These are phyloP conservation scores for Microdochium paspali DNA, from an alignment of 2,329 filamentous ascomycete species.

Conservation along the genomic window DNA sequence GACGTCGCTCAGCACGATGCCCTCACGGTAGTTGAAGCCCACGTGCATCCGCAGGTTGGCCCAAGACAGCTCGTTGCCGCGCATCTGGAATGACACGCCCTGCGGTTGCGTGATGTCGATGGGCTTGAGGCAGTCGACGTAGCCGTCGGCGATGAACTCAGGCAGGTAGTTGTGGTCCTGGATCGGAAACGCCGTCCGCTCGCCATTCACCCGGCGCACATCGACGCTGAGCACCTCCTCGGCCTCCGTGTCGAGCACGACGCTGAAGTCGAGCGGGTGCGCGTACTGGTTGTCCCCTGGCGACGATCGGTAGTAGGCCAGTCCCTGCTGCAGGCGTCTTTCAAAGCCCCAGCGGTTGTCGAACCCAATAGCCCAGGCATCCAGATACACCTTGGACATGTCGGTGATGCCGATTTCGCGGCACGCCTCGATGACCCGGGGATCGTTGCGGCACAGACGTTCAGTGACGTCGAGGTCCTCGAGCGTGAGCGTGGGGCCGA, in stretches of 20 bases:
- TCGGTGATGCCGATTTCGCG: constrained; percentile 66
- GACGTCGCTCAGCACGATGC: constrained; percentile 44
- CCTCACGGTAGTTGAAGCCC: constrained; percentile 40
- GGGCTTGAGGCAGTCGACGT: constrained; percentile 37
- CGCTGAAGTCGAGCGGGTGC: constrained; percentile 36
- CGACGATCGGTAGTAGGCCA: constrained; percentile 73
- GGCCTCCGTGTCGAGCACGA: constrained; percentile 35
- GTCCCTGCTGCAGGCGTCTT: constrained; percentile 66
- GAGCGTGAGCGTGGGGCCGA: constrained; percentile 55
- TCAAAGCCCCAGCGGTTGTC: constrained; percentile 67
- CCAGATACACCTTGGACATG: constrained; percentile 78
- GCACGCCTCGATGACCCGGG: constrained; percentile 70
- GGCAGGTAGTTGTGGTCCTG: constrained; percentile 28
- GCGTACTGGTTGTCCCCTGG: constrained; percentile 65
- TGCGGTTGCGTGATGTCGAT: constrained; percentile 53
- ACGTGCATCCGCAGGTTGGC: constrained; percentile 45
- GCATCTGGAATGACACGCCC: constrained; percentile 47
- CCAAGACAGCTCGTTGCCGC: constrained; percentile 34
- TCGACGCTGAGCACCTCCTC: constrained; percentile 37
- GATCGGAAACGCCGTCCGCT: constrained; percentile 22
- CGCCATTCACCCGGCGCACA: constrained; percentile 22
- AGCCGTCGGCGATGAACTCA: constrained; percentile 24
- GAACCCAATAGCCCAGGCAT: constrained; percentile 79
- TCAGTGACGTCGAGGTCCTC: constrained; percentile 73
- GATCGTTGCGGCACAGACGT: constrained; percentile 54